phyloP scores from a whole-genome alignment of 2,329 filamentous ascomycete genomes.

The Ramularia endophylla region DNA sequence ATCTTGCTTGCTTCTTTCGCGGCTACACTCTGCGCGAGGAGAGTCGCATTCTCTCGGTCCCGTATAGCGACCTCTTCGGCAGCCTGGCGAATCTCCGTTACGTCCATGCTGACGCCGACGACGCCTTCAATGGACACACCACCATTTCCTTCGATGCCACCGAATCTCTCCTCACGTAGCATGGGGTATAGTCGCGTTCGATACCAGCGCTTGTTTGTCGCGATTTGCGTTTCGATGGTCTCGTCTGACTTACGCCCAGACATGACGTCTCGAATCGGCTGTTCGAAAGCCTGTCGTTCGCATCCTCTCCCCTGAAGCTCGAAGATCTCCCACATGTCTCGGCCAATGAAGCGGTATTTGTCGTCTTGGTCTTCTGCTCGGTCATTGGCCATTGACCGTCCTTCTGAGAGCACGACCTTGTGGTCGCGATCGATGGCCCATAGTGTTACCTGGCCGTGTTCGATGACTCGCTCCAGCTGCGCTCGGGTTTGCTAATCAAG shows the following conservation, averaged over 20 bases:
- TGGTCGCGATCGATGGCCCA: conserved; percentile 63
- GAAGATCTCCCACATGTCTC: conserved; percentile 61
- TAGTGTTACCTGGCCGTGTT: conserved; percentile 68
- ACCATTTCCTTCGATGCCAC: conserved; percentile 44
- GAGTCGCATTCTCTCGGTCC: conserved; percentile 59
- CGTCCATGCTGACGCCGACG: conserved; percentile 73
- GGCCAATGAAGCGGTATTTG: conserved; percentile 46
- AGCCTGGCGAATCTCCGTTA: conserved; percentile 63
- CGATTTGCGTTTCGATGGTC: conserved; percentile 55
- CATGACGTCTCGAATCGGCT: conserved; percentile 59
- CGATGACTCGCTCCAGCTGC: conserved; percentile 66
- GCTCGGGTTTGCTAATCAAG: conserved; percentile 50
- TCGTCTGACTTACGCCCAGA: conserved; percentile 55
- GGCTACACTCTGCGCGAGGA: conserved; percentile 68
- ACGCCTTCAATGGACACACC: conserved; percentile 56
- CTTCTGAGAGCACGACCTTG: conserved; percentile 64
- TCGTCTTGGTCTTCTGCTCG: conserved; percentile 7
- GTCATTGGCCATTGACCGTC: conserved; percentile 39
- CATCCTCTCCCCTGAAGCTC: conserved; percentile 23
- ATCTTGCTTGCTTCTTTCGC: conserved; percentile 75
- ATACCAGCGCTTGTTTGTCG: conserved; percentile 59
- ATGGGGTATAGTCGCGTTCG: conserved; percentile 66
- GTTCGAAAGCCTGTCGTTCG: conserved; percentile 40
- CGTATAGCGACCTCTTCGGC: conserved; percentile 59
- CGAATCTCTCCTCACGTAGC: conserved; percentile 49